Evolutionary conservation across 441 rosid genomes (phyloP).

Genomic region (Corymbia citriodora): DNA sequence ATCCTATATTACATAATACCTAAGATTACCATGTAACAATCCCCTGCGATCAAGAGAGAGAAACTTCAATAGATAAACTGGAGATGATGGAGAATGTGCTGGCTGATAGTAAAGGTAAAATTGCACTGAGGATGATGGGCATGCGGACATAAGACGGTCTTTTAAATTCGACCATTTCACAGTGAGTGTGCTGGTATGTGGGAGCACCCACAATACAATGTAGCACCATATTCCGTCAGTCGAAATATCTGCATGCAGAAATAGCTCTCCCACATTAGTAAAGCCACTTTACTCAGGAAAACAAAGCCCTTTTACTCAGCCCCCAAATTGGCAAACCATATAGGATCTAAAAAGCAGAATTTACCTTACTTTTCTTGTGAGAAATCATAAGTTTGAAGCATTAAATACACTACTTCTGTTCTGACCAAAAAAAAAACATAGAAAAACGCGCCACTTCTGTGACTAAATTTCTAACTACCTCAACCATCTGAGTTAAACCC

Average conservation of each 20-base stretch:
- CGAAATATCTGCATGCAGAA: slow-evolving; percentile 52
- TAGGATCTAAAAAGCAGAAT: background rate
- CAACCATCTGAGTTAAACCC: background rate
- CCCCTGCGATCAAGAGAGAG: slow-evolving; percentile 57
- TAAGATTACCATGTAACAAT: slow-evolving; percentile 55
- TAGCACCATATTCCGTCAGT: slow-evolving; percentile 92
- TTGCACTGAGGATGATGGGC: slow-evolving; percentile 49
- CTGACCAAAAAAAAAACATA: background rate
- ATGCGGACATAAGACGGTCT: slow-evolving; percentile 47
- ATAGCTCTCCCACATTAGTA: background rate
- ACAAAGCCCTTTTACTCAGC: background rate
- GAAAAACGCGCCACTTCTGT: background rate
- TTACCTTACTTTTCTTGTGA: background rate
- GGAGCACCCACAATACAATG: slow-evolving; percentile 72
- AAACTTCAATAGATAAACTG: slow-evolving; percentile 67
- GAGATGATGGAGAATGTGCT: slow-evolving; percentile 27
- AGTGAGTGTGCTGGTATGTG: slow-evolving; percentile 28
- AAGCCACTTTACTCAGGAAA: background rate
- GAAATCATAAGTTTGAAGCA: background rate
- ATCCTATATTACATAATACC: background rate
- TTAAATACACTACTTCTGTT: background rate
- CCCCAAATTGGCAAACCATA: background rate
- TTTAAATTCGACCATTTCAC: slow-evolving; percentile 70
- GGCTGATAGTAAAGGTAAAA: slow-evolving; percentile 37
- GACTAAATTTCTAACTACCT: background rate